phyloP scores from a whole-genome alignment of 805 yeast species.

The Tetrapisispora nanseiensis region DNA sequence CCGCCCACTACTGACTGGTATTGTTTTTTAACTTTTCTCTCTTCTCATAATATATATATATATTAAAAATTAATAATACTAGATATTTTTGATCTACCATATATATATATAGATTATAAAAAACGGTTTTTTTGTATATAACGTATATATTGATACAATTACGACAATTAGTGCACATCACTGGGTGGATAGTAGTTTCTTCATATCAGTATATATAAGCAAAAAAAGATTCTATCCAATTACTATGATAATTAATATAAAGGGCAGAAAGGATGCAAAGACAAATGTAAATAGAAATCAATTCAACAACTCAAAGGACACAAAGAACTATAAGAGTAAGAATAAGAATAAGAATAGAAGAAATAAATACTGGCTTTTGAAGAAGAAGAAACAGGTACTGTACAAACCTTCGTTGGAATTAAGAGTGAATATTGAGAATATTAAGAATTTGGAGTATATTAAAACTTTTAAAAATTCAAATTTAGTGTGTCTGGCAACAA shows the following conservation, averaged over 20 bases:
- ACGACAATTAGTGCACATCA: no score
- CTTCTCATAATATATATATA: no score
- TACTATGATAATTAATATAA: neutral
- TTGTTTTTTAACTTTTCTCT: no score
- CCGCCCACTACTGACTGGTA: no score
- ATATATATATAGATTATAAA: no score
- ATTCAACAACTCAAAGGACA: no score
- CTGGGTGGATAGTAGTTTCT: no score
- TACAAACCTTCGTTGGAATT: constrained; percentile 1
- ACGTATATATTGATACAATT: no score
- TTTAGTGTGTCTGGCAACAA: constrained; percentile 23
- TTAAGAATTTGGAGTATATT: constrained; percentile 17
- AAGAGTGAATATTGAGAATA: constrained; percentile 6
- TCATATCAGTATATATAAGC: neutral
- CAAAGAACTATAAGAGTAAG: neutral
- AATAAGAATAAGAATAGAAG: neutral
- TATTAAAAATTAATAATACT: no score
- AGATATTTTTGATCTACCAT: no score
- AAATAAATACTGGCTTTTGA: constrained; percentile 12
- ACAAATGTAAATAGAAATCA: neutral
- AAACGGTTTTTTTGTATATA: no score
- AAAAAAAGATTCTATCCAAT: no score
- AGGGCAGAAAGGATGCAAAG: neutral
- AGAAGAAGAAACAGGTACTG: constrained; percentile 4
- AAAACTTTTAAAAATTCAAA: constrained; percentile 19